Evolutionary conservation across 1,139 yeast genomes (phyloP).

Genomic region (Lodderomyces elongisporus): DNA sequence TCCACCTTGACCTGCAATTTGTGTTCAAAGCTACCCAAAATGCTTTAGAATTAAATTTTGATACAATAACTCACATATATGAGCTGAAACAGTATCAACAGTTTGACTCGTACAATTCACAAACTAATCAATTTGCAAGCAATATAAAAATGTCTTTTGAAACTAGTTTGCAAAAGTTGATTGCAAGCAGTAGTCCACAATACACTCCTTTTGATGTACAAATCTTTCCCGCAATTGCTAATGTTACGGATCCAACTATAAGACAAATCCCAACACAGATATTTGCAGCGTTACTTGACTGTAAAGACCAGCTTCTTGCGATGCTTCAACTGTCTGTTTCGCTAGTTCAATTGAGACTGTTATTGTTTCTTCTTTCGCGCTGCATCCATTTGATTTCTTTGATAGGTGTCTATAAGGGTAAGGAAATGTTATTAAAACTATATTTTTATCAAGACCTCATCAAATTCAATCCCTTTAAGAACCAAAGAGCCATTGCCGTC

Average conservation of each 20-base stretch:
- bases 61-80: not conserved
- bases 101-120: not conserved
- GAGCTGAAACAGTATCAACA: not conserved
- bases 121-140: not conserved
- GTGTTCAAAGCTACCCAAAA: not conserved
- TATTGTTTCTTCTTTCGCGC: conserved; percentile 3
- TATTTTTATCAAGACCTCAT: conserved; percentile 32
- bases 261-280: not conserved
- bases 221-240: conserved; percentile 14
- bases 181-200: not conserved
- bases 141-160: not conserved
- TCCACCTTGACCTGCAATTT: no score
- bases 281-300: conserved; percentile 10
- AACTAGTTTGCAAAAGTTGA: not conserved
- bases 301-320: conserved; percentile 16
- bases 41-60: not conserved
- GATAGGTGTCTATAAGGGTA: conserved; percentile 18
- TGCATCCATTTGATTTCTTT: conserved; percentile 25
- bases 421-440: conserved; percentile 21
- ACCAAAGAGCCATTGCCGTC: conserved; percentile 19
- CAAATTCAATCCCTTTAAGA: conserved; percentile 26
- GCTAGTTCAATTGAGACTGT: conserved; percentile 7
- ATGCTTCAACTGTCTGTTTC: conserved; percentile 8
- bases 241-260: conserved; percentile 6
- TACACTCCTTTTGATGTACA: conserved; percentile 11